Evolutionary conservation across 2,329 filamentous ascomycete genomes (phyloP), one percentile per base, ranked within the genome.

Genomic region (Epichloe amarillans): DNA sequence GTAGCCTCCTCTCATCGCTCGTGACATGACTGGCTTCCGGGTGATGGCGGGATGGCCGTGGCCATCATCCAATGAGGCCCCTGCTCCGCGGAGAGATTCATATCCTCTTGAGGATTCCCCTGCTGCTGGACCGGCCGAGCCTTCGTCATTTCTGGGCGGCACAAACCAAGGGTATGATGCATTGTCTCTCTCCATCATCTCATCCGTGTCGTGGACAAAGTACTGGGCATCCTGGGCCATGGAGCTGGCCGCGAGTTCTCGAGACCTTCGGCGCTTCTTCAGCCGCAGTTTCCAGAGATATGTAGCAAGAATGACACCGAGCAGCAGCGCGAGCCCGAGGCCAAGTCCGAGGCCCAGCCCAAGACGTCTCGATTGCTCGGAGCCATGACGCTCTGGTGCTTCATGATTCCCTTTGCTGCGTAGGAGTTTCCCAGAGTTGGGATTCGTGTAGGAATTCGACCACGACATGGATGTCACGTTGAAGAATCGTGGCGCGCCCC

Each of bases 331-430:
- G 0, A 76, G 67, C 1, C 62, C 64, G 3, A 84, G 61, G 1
- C 82, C 84, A 1, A 88, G 64, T 1, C 84, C 83, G 1, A 88
- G 61, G 0, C 83, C 84, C 2, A 83, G 66, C 0, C 82, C 82
- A 4, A 83, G 58, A 1, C 56, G 57, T 50, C 55, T 64, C 38
- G 55, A 59, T 37, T 56, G 59, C 8, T 57, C 52, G 3, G 58
- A 50, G 17, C 50, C 53, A 11, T 44, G 49, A 3, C 54, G 46
- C 7, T 59, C 54, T 8, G 64, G 62, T 0, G 60, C 61, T 40
- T 57, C 56, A 42, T 46, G 42, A 33, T 53, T 41, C 37, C 21
- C 49, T 3, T 43, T 38, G 4, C 45, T 23, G 7, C 26, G n/a
- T 5, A 38, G 38, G 3, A 48, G 33, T 41, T 52, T 47, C 15